Evolutionary conservation across 768 basidiomycete genomes (phyloP), one percentile per base, ranked within the genome.

Genomic region (Rhodotorula taiwanensis): DNA sequence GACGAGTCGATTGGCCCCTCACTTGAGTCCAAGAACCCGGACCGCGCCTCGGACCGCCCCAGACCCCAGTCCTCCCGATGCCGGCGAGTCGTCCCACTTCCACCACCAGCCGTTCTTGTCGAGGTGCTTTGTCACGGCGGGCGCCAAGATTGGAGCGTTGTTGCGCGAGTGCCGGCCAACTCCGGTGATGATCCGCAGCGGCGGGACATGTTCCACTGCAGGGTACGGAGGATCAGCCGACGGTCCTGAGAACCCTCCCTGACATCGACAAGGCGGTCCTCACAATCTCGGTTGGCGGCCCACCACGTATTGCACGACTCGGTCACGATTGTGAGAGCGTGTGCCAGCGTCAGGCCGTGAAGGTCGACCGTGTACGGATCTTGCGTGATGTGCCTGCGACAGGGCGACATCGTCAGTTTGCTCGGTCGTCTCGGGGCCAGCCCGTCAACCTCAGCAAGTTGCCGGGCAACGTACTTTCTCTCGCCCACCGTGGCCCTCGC

Each of bases 401-500:
- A 13, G 18, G 5, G n/a, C 5, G 34, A 27, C 4, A 28, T 13
- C 27, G 27, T 15, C 2, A 7, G 47, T 48, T 28, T 27, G 47
- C 45, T 18, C 4, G 39, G 11, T 41, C 39, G 39, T 10, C 39
- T 41, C 18, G 10, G 39, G 39, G 39, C 10, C 39, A 23, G 43
- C 7, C 7, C 43, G 18, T 20, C 42, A 20, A 23, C 18, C 4
- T 43, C 20, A n/a, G n/a, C n/a, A 23, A 43, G n/a, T 23, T 43
- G 15, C 15, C 42, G 42, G 15, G 5, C 42, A 13, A 64, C 67
- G 28, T 33, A 69, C 72, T 70, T 71, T 43, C 77, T 69, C 48
- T 72, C 65, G 18, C 70, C 60, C 4, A 77, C 75, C 18, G 75
- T 62, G 53, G 73, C 73, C 39, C 74, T 69, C 4, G 76, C 76